Evolutionary conservation across 495 filamentous ascomycete genomes (phyloP), one percentile per base, ranked within the genome.

Genomic region (Aspergillus sparsus): DNA sequence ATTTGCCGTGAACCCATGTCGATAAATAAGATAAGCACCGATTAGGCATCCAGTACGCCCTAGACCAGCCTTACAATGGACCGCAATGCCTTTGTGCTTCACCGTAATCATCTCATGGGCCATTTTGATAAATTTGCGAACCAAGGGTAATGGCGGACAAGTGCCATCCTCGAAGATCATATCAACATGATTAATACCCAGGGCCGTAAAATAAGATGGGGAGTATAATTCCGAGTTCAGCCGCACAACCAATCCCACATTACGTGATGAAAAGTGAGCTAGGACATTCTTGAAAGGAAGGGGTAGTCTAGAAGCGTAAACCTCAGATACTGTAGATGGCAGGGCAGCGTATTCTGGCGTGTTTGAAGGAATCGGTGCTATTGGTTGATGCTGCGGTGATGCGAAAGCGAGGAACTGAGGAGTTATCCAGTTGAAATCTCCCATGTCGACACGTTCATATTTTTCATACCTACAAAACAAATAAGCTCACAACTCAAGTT

Each of bases 81-180:
- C 94, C 0, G 95, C 94, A 55, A 99, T 96, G 18, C 87, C 87
- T 76, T 89, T 89, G 67, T 90, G 87, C 73, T 89, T 89, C 37
- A 90, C 80, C 2, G 85, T 93, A 66, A 99, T 99, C 72, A 89
- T 96, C 55, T 95, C 88, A 69, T 98, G 94, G 0, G 95, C 92
- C 63, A 98, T 83, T 67, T 89, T 92, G 66, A 99, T 95, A 70
- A 98, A 99, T 62, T 90, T 90, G 34, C 88, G 83, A 9, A 99
- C 94, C 18, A 93, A 85, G 11, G 83, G 83, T 15, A 99, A 74
- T 4, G 91, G 85, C 13, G 94, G 94, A 74, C 95, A 98, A 7
- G 94, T 99, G 27, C 94, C 94, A 67, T 99, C 94, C 65, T 97
- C 94, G 66, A 99, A 99, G 62, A 98, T 97, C 95, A 99, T 98